A percentile compares a stretch with the other conserved stretches of the same genome.
These are phyloP conservation scores for Sporisorium graminicola DNA, from an alignment of 1,284 basidiomycete genomes.

Conservation along the genomic window DNA sequence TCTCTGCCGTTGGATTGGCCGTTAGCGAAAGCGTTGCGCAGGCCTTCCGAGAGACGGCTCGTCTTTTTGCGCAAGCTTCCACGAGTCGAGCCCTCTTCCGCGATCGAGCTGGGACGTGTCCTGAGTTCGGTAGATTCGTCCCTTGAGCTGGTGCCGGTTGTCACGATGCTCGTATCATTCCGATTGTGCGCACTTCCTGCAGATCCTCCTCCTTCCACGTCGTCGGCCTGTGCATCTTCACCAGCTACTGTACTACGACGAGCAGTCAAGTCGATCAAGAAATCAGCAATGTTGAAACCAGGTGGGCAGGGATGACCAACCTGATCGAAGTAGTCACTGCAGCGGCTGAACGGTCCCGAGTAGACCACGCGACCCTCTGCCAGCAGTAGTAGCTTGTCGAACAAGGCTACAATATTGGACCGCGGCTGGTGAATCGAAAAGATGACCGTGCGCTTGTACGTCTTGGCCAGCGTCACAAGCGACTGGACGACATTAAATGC, in stretches of 20 bases:
- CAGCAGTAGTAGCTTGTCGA: conserved; percentile 89
- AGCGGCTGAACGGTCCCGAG: conserved; percentile 80
- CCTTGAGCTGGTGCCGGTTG: conserved; percentile 33
- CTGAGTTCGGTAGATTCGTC: conserved; percentile 73
- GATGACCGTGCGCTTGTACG: conserved; percentile 93
- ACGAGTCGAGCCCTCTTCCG: conserved; percentile 71
- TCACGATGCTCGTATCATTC: conserved; percentile 35
- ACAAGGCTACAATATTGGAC: conserved; percentile 93
- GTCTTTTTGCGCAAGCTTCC: conserved; percentile 74
- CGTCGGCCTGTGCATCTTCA: conserved; percentile 4
- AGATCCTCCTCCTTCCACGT: conserved; percentile 22
- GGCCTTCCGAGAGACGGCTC: conserved; percentile 77
- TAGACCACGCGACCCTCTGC: conserved; percentile 79
- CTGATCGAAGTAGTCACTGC: conserved; percentile 82
- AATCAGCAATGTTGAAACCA: conserved; percentile 96
- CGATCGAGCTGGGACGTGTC: conserved; percentile 73
- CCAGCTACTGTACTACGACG: neutral
- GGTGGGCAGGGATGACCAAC: conserved; percentile 87
- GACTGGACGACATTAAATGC: conserved; percentile 93
- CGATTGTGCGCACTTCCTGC: conserved; percentile 8
- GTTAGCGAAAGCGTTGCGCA: conserved; percentile 72
- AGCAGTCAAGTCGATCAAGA: conserved; percentile 60
- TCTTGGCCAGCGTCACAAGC: conserved; percentile 83
- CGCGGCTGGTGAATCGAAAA: conserved; percentile 99
- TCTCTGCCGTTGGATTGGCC: conserved; percentile 72